Evolutionary conservation across 208 protist genomes (phyloP).

Genomic region (Trypanosomatidae sp.): DNA sequence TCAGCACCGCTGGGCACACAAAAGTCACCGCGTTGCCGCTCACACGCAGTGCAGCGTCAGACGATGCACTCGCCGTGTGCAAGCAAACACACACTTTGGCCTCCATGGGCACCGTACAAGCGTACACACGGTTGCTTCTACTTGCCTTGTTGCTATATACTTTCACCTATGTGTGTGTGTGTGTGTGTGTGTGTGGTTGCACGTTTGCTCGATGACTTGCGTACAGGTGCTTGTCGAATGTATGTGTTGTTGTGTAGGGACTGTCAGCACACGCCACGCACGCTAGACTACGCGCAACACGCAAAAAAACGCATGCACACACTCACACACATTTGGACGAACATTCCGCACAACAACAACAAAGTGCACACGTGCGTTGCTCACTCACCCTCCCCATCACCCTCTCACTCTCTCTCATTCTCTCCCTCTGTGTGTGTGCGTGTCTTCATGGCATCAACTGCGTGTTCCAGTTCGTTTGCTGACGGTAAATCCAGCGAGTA

Average conservation of each 20-base stretch:
- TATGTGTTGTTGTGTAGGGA: background rate
- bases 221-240: background rate
- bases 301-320: background rate
- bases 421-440: too few species aligned
- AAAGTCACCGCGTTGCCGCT: constrained; percentile 43
- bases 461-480: constrained; percentile 42
- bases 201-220: background rate
- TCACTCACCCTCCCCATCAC: too few species aligned
- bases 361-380: too few species aligned
- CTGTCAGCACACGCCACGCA: background rate
- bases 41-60: constrained; percentile 11
- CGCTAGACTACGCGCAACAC: background rate
- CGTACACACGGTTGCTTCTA: background rate
- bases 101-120: constrained; percentile 25
- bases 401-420: too few species aligned
- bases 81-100: constrained; percentile 54
- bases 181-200: background rate
- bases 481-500: constrained; percentile 32
- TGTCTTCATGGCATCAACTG: constrained; percentile 6
- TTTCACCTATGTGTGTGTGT: too few species aligned
- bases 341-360: too few species aligned
- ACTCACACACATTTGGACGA: too few species aligned
- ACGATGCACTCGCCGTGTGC: constrained; percentile 9
- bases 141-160: background rate
- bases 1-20: constrained; percentile 29